Base-by-base conservation (phyloP, 208 protist species). In the Angomonas ambiguus region DNA sequence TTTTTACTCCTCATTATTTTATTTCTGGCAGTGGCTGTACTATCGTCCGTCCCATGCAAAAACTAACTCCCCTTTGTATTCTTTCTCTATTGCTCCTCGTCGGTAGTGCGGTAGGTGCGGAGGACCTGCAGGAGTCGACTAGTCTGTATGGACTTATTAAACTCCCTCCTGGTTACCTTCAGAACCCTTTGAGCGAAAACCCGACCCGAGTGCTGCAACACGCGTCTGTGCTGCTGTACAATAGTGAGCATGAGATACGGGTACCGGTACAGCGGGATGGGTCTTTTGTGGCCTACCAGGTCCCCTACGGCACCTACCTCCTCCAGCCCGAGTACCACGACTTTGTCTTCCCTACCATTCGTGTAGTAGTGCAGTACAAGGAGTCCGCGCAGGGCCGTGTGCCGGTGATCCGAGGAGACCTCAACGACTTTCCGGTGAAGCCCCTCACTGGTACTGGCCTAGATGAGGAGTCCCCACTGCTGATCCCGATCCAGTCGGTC, bases 231-330 rank as follows among this genome's bases (percentile, higher is more conserved):
- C 34, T 92, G 58, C 71, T 95, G 24, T 80, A 71, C 45, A 82
- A 82, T 55, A 79, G 71, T 16, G 56, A 79, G 28, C 35, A 66
- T 13, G 73, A 56, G 10, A 63, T 88, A 49, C 77, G 80, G 48
- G 81, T 91, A 3, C 77, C 85, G 20, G 79, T 84, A 3, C 65
- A 82, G 28, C 62, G 64, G 2, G 88, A 92, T 61, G 88, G 89
- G 11, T 78, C 77, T 20, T 95, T 95, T 65, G 82, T 88, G 22
- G 74, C 77, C 2, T 78, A 89, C 65, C 70, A 77, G 42, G 48
- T 95, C 10, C 86, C 89, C 1, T 89, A 85, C 69, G 89, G 89
- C 35, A 79, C 76, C n/a, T 95, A 95, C 65, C 64, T 88, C 30
- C 65, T 95, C 27, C 85, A 92, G 65, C 80, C 72, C 13, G 89